Evolutionary conservation across 768 basidiomycete genomes (phyloP), one percentile per base, ranked within the genome.

Genomic region (Paxillus involutus): DNA sequence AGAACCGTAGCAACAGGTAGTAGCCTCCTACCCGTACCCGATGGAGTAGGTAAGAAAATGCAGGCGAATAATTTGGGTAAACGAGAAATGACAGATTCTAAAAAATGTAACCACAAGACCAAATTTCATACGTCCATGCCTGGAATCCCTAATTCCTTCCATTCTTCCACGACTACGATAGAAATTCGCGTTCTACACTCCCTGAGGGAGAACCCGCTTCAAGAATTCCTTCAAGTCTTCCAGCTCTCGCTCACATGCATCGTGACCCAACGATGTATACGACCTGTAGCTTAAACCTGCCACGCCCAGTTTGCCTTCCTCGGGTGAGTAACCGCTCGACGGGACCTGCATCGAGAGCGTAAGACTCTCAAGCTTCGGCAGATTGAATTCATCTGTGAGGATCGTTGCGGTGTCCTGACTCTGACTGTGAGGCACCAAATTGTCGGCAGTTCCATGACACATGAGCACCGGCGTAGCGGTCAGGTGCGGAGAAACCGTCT

Each of bases 381-480:
- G 73, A 13, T 83, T 82, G 39, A 91, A 63, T 14, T 78, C 60
- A 12, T 75, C 66, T 35, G 77, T 79, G 42, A 95, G 72, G 54
- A 80, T 79, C 6, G 84, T 78, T 35, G 78, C 71, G 8, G 89
- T 88, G 44, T 69, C 68, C 50, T 77, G 66, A 19, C 83, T 82
- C 47, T 83, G 75, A 29, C 77, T 58, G 60, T 76, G 77, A 53
- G 77, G 77, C 49, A 97, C 86, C 19, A 96, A 76, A 6, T 82
- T 85, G 71, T 98, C 94, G 14, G 68, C 76, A 6, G 76, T 80
- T 17, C 94, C 94, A 59, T 94, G 90, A 12, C 89, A 94, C 84
- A 90, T 90, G 71, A 96, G 95, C 29, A 95, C 77, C 1, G 93
- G 89, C 17, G 83, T 77, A 4, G 80, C 77, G 44, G 77, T 71